Base-by-base conservation (phyloP, 768 basidiomycete genomes). In the Calocera cornea region DNA sequence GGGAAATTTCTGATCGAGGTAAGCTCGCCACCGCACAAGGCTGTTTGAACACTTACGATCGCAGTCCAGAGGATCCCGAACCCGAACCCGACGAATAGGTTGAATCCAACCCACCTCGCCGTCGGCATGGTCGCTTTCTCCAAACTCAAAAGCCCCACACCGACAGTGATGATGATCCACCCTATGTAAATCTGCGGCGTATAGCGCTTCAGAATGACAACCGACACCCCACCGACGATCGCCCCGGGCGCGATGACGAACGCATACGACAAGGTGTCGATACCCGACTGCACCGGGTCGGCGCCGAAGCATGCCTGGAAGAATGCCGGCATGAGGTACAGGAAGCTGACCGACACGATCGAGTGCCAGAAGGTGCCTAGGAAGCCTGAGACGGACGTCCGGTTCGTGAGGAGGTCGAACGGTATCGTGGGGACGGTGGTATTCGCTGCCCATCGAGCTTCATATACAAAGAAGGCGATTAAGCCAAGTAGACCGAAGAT, bases 401-500 rank as follows among this genome's bases (percentile, higher is more conserved):
- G 71, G 67, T 77, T 73, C 1, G 66, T 64, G 36, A 78, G 67
- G 29, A 77, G 70, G 29, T 72, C 69, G 66, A 73, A 74, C 0
- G 76, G 16, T 63, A 81, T 78, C 16, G 79, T 67, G 0, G 79
- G 80, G 10, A 77, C 49, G 1, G n/a, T n/a, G n/a, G n/a, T n/a
- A n/a, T n/a, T n/a, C n/a, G 64, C 70, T 64, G 78, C 76, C 17
- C 76, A 50, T 1, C 64, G 70, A 0, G 71, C 66, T 66, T 83
- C 83, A 66, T 80, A 78, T n/a, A 70, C 64, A 16, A 79, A 38
- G 67, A 81, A 82, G 12, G 67, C 67, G 1, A 69, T 68, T 38
- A 83, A 67, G 2, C 80, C 80, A 1, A 76, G 7, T 3, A 79
- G 44, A 0, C 83, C 83, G 24, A 78, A 29, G 38, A 79, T 68